phyloP scores from a whole-genome alignment of 495 filamentous ascomycete genomes.

The Penicillium angulare region DNA sequence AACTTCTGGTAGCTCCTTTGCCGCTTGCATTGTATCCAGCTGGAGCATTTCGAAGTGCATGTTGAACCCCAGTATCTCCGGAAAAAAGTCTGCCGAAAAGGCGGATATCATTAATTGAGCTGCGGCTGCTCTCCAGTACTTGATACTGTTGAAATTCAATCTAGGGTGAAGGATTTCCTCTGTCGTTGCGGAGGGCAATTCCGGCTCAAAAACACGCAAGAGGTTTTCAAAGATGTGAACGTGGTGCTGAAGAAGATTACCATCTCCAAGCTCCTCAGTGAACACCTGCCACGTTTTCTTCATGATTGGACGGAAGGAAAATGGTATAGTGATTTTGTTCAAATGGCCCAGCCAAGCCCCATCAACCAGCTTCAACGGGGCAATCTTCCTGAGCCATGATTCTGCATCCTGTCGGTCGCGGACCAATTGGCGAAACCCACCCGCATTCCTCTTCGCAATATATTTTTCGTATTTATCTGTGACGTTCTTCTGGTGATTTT shows the following conservation, averaged over 20 bases:
- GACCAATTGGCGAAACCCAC: slow-evolving; percentile 31
- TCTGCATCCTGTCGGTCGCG: slow-evolving; percentile 32
- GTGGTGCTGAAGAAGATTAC: slow-evolving; percentile 46
- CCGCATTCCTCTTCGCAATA: slow-evolving; percentile 18
- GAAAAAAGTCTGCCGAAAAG: slow-evolving; percentile 48
- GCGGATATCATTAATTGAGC: slow-evolving; percentile 47
- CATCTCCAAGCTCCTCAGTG: slow-evolving; percentile 52
- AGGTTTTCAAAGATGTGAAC: slow-evolving; percentile 42
- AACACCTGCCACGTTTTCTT: slow-evolving; percentile 49
- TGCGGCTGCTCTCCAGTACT: slow-evolving; percentile 45
- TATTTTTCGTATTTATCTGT: slow-evolving; percentile 34
- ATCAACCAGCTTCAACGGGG: slow-evolving; percentile 50
- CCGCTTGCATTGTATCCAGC: slow-evolving; percentile 38
- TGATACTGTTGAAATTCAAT: slow-evolving; percentile 28
- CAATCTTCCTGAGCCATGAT: slow-evolving; percentile 36
- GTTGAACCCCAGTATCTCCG: slow-evolving; percentile 53
- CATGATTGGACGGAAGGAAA: slow-evolving; percentile 28
- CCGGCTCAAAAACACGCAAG: slow-evolving; percentile 30
- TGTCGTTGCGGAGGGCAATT: slow-evolving; percentile 22
- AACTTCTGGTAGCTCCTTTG: slow-evolving; percentile 44
- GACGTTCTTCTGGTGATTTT: slow-evolving; percentile 23
- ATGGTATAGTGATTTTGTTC: slow-evolving; percentile 42
- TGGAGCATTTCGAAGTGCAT: slow-evolving; percentile 47
- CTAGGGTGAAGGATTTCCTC: slow-evolving; percentile 33
- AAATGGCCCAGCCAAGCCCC: slow-evolving; percentile 51